A percentile compares a stretch with the other conserved stretches of the same genome.
These are phyloP conservation scores for Heterobasidion parviporum DNA, from an alignment of 1,284 basidiomycete species.

Conservation along the genomic window DNA sequence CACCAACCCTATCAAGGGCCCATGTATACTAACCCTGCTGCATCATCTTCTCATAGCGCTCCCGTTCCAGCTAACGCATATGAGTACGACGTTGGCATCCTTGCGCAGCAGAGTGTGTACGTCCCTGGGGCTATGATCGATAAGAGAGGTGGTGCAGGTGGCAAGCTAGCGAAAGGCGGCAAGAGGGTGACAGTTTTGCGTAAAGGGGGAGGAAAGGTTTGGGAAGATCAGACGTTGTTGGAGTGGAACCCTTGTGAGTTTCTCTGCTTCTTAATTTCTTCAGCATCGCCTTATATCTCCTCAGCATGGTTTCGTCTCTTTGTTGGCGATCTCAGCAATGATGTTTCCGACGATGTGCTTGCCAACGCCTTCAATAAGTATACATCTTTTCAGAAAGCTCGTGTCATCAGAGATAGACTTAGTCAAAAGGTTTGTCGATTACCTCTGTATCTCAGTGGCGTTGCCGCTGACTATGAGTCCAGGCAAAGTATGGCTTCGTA, in stretches of 20 bases:
- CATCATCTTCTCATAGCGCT: conserved; percentile 56
- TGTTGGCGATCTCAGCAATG: conserved; percentile 96
- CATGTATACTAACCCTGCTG: conserved; percentile 54
- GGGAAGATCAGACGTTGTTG: conserved; percentile 95
- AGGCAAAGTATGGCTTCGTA: conserved; percentile 98
- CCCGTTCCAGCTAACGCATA: conserved; percentile 86
- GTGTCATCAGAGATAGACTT: conserved; percentile 88
- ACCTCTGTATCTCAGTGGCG: neutral
- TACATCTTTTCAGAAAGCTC: conserved; percentile 86
- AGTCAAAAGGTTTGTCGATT: conserved; percentile 69
- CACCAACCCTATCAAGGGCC: conserved; percentile 73
- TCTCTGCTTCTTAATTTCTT: neutral
- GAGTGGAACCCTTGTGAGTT: conserved; percentile 95
- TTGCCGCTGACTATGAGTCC: conserved; percentile 5
- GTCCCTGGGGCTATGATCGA: conserved; percentile 84
- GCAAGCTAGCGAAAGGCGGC: conserved; percentile 81
- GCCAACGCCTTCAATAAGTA: conserved; percentile 92
- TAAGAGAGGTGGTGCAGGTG: conserved; percentile 76
- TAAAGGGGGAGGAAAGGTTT: conserved; percentile 91
- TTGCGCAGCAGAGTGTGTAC: conserved; percentile 83
- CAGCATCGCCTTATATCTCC: neutral
- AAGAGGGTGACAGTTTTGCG: conserved; percentile 92
- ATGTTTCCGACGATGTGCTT: conserved; percentile 92
- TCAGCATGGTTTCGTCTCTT: conserved; percentile 96
- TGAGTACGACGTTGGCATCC: conserved; percentile 81